Base-by-base conservation (phyloP, 2,329 filamentous ascomycete genomes). In the Sordariomycetes sp. region DNA sequence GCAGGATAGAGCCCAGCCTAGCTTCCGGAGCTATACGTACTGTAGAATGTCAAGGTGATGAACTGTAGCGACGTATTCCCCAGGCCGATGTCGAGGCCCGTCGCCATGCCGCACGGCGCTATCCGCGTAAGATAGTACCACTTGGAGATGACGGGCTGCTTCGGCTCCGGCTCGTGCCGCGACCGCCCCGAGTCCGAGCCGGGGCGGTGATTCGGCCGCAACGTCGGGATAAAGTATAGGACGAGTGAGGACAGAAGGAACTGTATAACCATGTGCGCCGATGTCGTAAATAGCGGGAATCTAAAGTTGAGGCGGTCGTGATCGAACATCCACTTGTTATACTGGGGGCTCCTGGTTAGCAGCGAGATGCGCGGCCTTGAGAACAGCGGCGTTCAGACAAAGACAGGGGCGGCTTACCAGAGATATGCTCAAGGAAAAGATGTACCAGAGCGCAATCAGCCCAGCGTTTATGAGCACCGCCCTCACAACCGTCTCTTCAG, bases 321-420 rank as follows among this genome's bases (percentile, higher is more conserved):
- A 65, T 89, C 88, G 73, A 99, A 97, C 92, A 99, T 97, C 94
- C 94, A 97, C 75, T 96, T 97, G 79, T 99, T 99, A 77, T 97
- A 99, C 86, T 94, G 62, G 24, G 20, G 8, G 28, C 17, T 13
- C 22, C 25, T 36, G 12, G 45, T 39, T 24, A 24, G 55, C 20
- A 51, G 24, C 17, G 34, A 20, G n/a, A 7, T 15, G 22, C 34
- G 59, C 20, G 36, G 28, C 28, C 52, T 5, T 13, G 4, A 48
- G 53, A 22, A 48, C 1, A 3, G 6, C 13, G 39, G 15, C n/a
- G 2, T 22, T 20, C 2, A 2, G 45, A 61, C 36, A 35, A 52
- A 28, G 17, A 45, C 52, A 57, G 4, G 13, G 53, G 32, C 4
- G 17, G 76, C 86, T 74, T 78, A 92, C 88, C 64, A 96, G 79